Evolutionary conservation across 1,139 yeast genomes (phyloP).

Genomic region (Sugiyamaella grinbergsii): DNA sequence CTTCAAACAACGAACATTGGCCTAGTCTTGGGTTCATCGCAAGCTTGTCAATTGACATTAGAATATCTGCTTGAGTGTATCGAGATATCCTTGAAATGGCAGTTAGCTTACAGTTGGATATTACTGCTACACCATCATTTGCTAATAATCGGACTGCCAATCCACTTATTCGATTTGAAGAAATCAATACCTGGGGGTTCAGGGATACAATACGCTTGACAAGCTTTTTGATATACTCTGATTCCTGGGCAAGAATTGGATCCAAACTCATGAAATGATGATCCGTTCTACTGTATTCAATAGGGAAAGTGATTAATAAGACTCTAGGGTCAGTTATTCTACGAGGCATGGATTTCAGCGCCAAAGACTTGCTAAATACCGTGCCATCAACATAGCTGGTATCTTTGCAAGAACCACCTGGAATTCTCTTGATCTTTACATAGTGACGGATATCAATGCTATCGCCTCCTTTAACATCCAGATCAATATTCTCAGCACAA

Average conservation of each 20-base stretch:
- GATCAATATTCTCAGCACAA: constrained; percentile 52
- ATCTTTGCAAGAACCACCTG: constrained; percentile 66
- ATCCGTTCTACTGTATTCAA: constrained; percentile 76
- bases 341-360: constrained; percentile 78
- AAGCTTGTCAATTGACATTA: constrained; percentile 63
- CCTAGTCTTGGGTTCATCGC: constrained; percentile 68
- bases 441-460: constrained; percentile 84
- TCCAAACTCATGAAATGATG: constrained; percentile 75
- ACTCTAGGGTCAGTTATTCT: constrained; percentile 68
- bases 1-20: constrained; percentile 68
- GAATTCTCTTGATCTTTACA: constrained; percentile 78
- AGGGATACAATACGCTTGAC: constrained; percentile 77
- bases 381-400: constrained; percentile 73
- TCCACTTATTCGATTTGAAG: constrained; percentile 83
- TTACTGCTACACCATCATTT: constrained; percentile 77
- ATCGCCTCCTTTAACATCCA: constrained; percentile 63
- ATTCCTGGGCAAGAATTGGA: constrained; percentile 85
- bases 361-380: constrained; percentile 81
- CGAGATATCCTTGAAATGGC: constrained; percentile 80
- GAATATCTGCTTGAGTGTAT: constrained; percentile 80
- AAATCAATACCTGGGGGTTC: constrained; percentile 76
- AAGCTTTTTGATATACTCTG: constrained; percentile 77
- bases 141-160: constrained; percentile 72
- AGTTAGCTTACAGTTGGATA: constrained; percentile 77
- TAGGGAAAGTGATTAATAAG: constrained; percentile 81